Conservation (phyloP, 345 rosid genomes). For the Angophora floribunda region DNA sequence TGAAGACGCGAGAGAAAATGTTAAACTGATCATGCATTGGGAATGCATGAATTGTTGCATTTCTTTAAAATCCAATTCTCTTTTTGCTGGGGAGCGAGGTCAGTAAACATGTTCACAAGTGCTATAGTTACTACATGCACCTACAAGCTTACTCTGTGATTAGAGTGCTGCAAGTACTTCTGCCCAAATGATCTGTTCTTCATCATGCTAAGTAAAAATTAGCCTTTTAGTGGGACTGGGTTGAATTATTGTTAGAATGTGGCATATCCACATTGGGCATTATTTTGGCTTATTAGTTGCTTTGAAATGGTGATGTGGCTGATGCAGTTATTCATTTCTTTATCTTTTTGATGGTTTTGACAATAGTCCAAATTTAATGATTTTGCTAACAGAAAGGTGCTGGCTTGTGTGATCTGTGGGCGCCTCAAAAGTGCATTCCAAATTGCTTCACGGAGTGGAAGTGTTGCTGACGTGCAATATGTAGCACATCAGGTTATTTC, state of each 20-base stretch:
- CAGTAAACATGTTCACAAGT: neutral
- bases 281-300: neutral
- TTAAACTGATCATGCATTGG: neutral
- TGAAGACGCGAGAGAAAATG: neutral
- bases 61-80: neutral
- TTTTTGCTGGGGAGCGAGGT: neutral
- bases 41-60: neutral
- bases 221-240: neutral
- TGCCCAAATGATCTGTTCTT: neutral
- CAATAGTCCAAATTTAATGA: neutral
- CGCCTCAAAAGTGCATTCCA: slow-evolving; percentile 97
- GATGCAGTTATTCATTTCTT: neutral
- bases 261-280: neutral
- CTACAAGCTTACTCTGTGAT: neutral
- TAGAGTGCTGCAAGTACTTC: neutral
- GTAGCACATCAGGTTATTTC: slow-evolving; percentile 85
- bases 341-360: neutral
- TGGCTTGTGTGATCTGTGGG: slow-evolving; percentile 96
- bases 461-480: slow-evolving; percentile 96
- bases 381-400: slow-evolving; percentile 64
- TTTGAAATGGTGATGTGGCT: neutral
- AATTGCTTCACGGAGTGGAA: slow-evolving; percentile 89
- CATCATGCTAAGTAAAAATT: neutral
- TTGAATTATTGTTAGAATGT: neutral
- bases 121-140: neutral